Conservation (phyloP, 2,329 filamentous ascomycete genomes). For the Ophiostoma ulmi region DNA sequence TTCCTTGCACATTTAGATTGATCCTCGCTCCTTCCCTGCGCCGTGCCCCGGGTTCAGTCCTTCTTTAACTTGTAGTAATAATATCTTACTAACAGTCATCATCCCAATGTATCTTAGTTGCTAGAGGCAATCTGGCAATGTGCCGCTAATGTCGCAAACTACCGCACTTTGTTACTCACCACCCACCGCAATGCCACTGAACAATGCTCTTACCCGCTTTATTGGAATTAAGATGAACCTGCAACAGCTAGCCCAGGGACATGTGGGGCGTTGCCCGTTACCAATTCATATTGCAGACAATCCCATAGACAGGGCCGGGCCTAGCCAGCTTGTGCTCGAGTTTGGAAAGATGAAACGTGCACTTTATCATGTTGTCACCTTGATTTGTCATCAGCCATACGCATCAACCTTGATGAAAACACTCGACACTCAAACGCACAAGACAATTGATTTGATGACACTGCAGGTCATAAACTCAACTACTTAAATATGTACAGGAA, state of each 20-base stretch:
- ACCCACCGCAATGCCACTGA: background rate
- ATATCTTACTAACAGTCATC: background rate
- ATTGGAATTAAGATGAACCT: conserved; percentile 10
- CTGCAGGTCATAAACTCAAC: background rate
- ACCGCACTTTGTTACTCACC: background rate
- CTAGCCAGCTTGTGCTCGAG: background rate
- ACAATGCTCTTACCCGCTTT: background rate
- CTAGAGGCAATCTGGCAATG: background rate
- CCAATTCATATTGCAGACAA: background rate
- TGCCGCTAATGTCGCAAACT: background rate
- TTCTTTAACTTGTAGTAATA: background rate
- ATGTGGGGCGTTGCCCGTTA: background rate
- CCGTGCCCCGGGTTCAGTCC: background rate
- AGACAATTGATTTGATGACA: background rate
- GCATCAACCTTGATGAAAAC: background rate
- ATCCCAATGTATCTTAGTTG: background rate
- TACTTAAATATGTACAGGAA: no score
- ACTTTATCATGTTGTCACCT: background rate
- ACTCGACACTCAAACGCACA: background rate
- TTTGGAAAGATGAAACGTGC: background rate
- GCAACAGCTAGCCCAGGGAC: conserved; percentile 13
- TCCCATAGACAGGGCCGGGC: background rate
- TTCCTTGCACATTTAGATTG: conserved; percentile 6
- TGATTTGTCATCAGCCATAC: background rate
- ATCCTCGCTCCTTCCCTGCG: conserved; percentile 8